Evolutionary conservation across 495 filamentous ascomycete genomes (phyloP).

Genomic region (Chlorociboria aeruginascens): DNA sequence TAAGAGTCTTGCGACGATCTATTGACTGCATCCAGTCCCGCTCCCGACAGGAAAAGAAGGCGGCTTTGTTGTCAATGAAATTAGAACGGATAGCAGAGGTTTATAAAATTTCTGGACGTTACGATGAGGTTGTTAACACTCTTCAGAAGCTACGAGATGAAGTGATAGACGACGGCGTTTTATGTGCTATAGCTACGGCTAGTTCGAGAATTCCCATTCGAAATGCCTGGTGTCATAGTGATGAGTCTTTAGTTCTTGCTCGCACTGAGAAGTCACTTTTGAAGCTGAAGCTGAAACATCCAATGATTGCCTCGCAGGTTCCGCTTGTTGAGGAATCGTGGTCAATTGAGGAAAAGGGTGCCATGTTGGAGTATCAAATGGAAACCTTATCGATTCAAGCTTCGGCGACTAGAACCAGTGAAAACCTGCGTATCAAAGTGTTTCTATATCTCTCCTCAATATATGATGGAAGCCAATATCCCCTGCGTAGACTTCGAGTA

Average conservation of each 20-base stretch:
- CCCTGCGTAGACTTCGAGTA: slow-evolving; percentile 35
- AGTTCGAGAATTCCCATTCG: slow-evolving; percentile 24
- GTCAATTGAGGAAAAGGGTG: slow-evolving; percentile 28
- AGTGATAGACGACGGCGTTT: slow-evolving; percentile 32
- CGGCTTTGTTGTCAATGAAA: slow-evolving; percentile 31
- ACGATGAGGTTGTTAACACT: slow-evolving; percentile 37
- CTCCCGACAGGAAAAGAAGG: slow-evolving; percentile 30
- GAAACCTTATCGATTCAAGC: slow-evolving; percentile 14
- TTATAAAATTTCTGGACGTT: slow-evolving; percentile 12
- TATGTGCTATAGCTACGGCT: slow-evolving; percentile 25
- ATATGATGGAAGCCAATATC: slow-evolving; percentile 27
- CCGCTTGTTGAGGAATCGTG: slow-evolving; percentile 6
- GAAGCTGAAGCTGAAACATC: slow-evolving; percentile 30
- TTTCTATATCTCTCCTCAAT: slow-evolving; percentile 25
- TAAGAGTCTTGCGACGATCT: slow-evolving; percentile 37
- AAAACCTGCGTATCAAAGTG: slow-evolving; percentile 1
- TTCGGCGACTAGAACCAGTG: not conserved
- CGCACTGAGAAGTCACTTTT: slow-evolving; percentile 32
- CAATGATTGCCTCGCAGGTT: not conserved
- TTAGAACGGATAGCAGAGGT: slow-evolving; percentile 29
- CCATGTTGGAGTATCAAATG: slow-evolving; percentile 36
- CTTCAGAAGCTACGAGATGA: slow-evolving; percentile 31
- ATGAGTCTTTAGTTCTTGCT: slow-evolving; percentile 29
- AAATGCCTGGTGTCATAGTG: slow-evolving; percentile 25
- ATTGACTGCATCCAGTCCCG: slow-evolving; percentile 35